Conservation (phyloP, 345 rosid species). For the Orychophragmus violaceus region DNA sequence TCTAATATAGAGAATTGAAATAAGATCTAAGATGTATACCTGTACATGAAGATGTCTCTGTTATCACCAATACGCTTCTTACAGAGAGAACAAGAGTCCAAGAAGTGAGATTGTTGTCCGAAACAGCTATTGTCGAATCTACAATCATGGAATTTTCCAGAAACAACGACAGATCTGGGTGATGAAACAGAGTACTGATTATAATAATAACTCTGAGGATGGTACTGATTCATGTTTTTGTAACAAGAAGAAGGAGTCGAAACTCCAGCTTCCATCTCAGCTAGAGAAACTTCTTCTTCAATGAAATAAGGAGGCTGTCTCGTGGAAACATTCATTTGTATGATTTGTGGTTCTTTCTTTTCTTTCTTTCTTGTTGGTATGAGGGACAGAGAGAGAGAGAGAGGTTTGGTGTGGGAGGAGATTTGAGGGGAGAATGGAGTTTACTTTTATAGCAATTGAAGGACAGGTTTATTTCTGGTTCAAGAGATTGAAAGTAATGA, state of each 20-base stretch:
- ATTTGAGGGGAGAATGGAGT: slow-evolving; percentile 9
- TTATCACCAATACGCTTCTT: slow-evolving; percentile 58
- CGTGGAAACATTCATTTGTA: slow-evolving; percentile 20
- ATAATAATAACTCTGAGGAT: slow-evolving; percentile 18
- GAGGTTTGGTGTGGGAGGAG: slow-evolving; percentile 24
- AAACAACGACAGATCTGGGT: slow-evolving; percentile 34
- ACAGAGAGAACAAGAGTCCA: slow-evolving; percentile 64
- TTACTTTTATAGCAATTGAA: slow-evolving; percentile 20
- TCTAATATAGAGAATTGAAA: neutral
- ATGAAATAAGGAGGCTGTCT: slow-evolving; percentile 28
- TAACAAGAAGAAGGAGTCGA: slow-evolving; percentile 34
- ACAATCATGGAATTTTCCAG: slow-evolving; percentile 43
- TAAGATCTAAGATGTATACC: slow-evolving; percentile 31
- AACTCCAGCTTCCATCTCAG: slow-evolving; percentile 30
- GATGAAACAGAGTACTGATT: slow-evolving; percentile 35
- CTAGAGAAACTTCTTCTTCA: slow-evolving; percentile 22
- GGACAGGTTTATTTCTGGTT: slow-evolving; percentile 20
- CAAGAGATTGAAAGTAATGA: slow-evolving; percentile 12
- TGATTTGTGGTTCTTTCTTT: neutral
- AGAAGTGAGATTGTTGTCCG: slow-evolving; percentile 43
- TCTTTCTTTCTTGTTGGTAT: neutral
- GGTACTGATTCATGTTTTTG: slow-evolving; percentile 18
- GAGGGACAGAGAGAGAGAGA: slow-evolving; percentile 6
- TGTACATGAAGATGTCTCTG: slow-evolving; percentile 85
- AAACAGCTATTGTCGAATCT: slow-evolving; percentile 38